Base-by-base conservation (phyloP, 257 asterid species). In the Nicotiana obtusifolia region DNA sequence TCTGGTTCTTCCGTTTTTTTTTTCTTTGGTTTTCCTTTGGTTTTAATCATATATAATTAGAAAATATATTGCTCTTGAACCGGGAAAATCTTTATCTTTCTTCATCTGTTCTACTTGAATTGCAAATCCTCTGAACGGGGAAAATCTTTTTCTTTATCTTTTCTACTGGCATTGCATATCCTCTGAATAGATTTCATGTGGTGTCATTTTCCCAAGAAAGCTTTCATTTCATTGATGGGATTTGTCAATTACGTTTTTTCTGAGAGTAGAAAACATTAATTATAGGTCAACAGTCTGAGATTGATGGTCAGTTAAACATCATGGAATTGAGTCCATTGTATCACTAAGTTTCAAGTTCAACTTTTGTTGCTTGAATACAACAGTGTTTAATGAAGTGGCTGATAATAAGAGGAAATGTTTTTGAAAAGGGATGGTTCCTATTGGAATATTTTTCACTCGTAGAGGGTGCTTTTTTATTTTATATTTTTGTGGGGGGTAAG, bases 191-290 rank as follows among this genome's bases (percentile, higher is more conserved):
- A 68, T 68, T 68, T 68, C 52, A 53, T 10, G 9, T 68, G 53
- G 76, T n/a, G 77, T 68, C 56, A 37, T 68, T 68, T 68, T 37
- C 77, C 59, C 47, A 71, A 71, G 78, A 44, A 44, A 71, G 22
- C 22, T 71, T 44, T 41, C 24, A 52, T 7, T 71, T n/a, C 47
- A 16, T 71, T 44, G 22, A 71, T 10, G 60, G 59, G 14, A 24
- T 44, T 53, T 71, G 37, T 71, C 59, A 44, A 44, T 13, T 44
- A 3, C 35, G n/a, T 44, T 22, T 64, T 30, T 44, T 44, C 35
- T 22, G 22, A 41, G 14, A 11, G 59, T 13, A 71, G 24, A 71
- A 44, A 71, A n/a, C 56, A n/a, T 37, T 37, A 69, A 37, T 71
- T 71, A 71, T 69, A 22, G 31, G 35, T 54, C 60, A 24, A 44